Base-by-base conservation (phyloP, 371 early-diverging fungal species). In the Parasitella parasitica region DNA sequence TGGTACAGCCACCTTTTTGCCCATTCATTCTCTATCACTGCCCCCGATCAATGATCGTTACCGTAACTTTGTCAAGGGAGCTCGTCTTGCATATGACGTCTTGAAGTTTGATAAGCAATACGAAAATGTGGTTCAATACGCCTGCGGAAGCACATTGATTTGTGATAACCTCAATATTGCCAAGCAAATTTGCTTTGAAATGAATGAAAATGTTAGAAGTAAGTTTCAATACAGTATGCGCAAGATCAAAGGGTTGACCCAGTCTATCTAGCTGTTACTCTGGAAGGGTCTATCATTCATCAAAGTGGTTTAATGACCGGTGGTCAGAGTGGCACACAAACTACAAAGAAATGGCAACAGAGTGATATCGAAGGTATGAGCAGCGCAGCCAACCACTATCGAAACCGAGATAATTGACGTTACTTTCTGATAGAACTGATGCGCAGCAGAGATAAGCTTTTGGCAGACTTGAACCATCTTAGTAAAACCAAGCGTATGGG, bases 221-320 rank as follows among this genome's bases (percentile, higher is more conserved):
- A 71, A 68, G 43, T 35, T n/a, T 20, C 16, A 58, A 39, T 43
- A 15, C 30, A 35, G 37, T 27, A 38, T 27, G 43, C 26, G 28
- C 38, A 66, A 58, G 41, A 32, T 34, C n/a, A n/a, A n/a, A n/a
- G n/a, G n/a, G n/a, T n/a, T n/a, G n/a, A n/a, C n/a, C n/a, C n/a
- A n/a, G n/a, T n/a, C n/a, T n/a, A n/a, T n/a, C 3, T 56, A 89
- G 92, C 92, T 38, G 96, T 97, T 5, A 90, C 96, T 1, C 70
- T 97, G 67, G 97, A 98, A 67, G 98, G 99, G 16, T 89, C 92
- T 4, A 86, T 97, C 6, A 92, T 99, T 67, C 98, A 98, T 75
- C 95, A 92, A 68, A 93, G 86, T 60, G 99, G 98, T 46, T 74
- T 96, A 64, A 98, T 99, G 56, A 97, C 97, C 0, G 99, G 99